These are phyloP conservation scores for Rhipidocladum racemiflorum DNA, from an alignment of 176 grass and related monocot species.

Conservation along the genomic window DNA sequence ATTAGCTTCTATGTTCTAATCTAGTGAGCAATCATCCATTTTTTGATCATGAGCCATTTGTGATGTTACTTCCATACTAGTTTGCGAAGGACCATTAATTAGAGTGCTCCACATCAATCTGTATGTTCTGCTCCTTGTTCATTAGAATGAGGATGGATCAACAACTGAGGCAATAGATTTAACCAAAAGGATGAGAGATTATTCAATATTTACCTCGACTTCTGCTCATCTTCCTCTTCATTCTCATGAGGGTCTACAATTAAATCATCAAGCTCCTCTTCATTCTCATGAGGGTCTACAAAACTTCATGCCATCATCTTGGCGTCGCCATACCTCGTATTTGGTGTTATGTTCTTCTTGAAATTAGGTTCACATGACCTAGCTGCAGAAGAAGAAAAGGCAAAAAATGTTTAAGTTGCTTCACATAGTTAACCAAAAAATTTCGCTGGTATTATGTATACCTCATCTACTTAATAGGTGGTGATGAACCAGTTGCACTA, in stretches of 20 bases:
- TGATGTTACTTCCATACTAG: constrained; percentile 26
- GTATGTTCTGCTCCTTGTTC: constrained; percentile 30
- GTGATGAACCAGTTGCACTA: constrained; percentile 34
- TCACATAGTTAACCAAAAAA: not conserved
- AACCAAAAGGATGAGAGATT: not conserved
- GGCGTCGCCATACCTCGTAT: constrained; percentile 33
- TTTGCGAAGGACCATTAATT: constrained; percentile 20
- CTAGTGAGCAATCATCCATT: constrained; percentile 21
- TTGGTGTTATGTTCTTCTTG: constrained; percentile 45
- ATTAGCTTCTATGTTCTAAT: constrained; percentile 17
- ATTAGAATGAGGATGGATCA: constrained; percentile 24
- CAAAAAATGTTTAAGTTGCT: not conserved
- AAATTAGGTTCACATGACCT: constrained; percentile 48
- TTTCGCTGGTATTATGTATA: constrained; percentile 16
- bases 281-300: constrained; percentile 40
- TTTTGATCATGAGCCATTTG: constrained; percentile 17
- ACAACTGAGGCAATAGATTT: constrained; percentile 17
- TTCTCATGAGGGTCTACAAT: constrained; percentile 71
- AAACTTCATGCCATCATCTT: constrained; percentile 1
- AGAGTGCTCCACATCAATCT: constrained; percentile 24
- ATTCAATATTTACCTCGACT: constrained; percentile 44
- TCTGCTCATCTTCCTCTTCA: constrained; percentile 56
- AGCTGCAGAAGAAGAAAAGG: constrained; percentile 15
- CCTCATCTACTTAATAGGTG: constrained; percentile 65
- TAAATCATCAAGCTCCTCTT: constrained; percentile 78